Evolutionary conservation across 2,329 filamentous ascomycete genomes (phyloP).

Genomic region (Cercospora canescens): DNA sequence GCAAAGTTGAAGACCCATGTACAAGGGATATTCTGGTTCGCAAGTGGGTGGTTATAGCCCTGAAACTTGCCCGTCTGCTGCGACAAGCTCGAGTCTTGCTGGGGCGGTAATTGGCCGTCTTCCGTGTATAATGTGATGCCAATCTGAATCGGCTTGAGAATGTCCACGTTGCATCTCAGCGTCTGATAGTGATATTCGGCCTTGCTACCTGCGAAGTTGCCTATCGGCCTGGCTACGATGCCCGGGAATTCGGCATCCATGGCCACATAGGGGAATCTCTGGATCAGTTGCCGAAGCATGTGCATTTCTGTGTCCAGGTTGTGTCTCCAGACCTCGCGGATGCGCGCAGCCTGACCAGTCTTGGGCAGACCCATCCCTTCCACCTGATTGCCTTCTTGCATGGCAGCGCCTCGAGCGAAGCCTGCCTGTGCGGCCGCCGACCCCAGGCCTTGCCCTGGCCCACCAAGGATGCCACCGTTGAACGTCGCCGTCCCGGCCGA

Average conservation of each 20-base stretch:
- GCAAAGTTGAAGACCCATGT: constrained; percentile 99
- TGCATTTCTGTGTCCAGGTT: constrained; percentile 92
- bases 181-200: constrained; percentile 99
- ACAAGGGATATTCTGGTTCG: constrained; percentile 64
- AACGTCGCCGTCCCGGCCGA: constrained; percentile 30
- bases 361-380: constrained; percentile 42
- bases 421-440: constrained; percentile 87
- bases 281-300: constrained; percentile 75
- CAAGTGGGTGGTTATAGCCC: constrained; percentile 42
- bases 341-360: constrained; percentile 70
- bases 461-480: constrained; percentile 34
- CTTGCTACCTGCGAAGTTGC: constrained; percentile 81
- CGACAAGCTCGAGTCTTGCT: constrained; percentile 54
- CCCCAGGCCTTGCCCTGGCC: constrained; percentile 65
- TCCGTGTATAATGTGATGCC: constrained; percentile 91
- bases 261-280: constrained; percentile 92
- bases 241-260: constrained; percentile 99
- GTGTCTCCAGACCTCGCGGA: constrained; percentile 94
- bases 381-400: constrained; percentile 45
- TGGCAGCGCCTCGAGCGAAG: constrained; percentile 71
- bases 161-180: constrained; percentile 91
- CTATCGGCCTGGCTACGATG: constrained; percentile 92
- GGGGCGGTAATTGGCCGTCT: constrained; percentile 81
- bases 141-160: constrained; percentile 96
- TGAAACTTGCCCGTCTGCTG: constrained; percentile 41